phyloP scores from a whole-genome alignment of 805 yeast species.

The Wickerhamiella kurtzmanii region DNA sequence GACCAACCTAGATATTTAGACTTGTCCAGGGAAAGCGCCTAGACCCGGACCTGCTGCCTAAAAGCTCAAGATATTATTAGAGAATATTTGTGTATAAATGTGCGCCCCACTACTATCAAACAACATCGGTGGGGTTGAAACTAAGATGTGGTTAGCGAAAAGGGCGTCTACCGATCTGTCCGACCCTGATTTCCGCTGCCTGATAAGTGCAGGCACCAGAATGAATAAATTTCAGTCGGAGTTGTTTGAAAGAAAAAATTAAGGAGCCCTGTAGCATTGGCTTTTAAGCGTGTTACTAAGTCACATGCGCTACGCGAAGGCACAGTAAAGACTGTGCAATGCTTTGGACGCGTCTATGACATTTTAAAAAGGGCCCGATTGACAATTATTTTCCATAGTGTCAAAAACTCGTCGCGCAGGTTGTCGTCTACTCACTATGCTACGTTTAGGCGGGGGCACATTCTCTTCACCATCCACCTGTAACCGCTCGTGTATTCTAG shows the following conservation, averaged over 20 bases:
- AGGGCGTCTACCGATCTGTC: conserved; percentile 14
- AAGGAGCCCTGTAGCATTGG: not conserved
- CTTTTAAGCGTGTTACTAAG: too few relatives aligned
- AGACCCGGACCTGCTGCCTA: not conserved
- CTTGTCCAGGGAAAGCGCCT: too few relatives aligned
- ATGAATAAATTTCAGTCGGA: not conserved
- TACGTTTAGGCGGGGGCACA: too few relatives aligned
- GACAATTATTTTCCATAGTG: too few relatives aligned
- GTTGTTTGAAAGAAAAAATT: not conserved
- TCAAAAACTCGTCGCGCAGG: too few relatives aligned
- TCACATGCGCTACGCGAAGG: too few relatives aligned
- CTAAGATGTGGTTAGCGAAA: conserved; percentile 22
- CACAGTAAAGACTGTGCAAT: too few relatives aligned
- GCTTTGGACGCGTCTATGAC: too few relatives aligned
- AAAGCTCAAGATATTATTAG: not conserved
- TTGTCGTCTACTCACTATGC: too few relatives aligned
- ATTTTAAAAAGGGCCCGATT: too few relatives aligned
- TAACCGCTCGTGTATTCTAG: not conserved
- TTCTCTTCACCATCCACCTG: not conserved
- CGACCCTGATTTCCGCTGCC: conserved; percentile 8
- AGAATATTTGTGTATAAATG: conserved; percentile 4
- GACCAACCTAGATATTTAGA: not conserved
- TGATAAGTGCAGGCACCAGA: not conserved
- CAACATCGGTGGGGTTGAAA: conserved; percentile 18
- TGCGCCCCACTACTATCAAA: conserved; percentile 23